A percentile compares a stretch with the other conserved stretches of the same genome.
Conservation (phyloP, 2,329 filamentous ascomycete genomes). For the Proliferodiscus dingleyae region DNA sequence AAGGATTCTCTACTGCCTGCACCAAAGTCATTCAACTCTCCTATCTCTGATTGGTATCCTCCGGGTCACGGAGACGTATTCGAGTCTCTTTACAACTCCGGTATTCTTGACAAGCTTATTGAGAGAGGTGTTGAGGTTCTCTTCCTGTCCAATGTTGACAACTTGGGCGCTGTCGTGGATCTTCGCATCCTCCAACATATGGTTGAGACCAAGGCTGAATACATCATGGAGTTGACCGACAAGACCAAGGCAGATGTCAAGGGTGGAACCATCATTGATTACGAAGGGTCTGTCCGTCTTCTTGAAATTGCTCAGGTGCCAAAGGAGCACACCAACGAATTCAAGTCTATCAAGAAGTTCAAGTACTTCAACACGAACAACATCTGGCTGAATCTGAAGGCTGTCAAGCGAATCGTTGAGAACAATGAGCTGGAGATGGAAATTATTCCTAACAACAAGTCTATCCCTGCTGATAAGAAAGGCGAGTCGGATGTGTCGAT, state of each 20-base stretch:
- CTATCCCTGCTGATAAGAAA: constrained; percentile 98
- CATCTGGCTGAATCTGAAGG: constrained; percentile 98
- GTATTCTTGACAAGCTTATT: constrained; percentile 92
- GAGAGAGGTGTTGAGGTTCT: constrained; percentile 94
- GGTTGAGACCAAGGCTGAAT: constrained; percentile 94
- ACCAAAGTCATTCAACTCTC: constrained; percentile 80
- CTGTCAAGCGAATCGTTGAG: constrained; percentile 98
- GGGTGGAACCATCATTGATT: constrained; percentile 99
- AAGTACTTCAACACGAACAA: constrained; percentile 99
- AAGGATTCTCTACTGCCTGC: constrained; percentile 98
- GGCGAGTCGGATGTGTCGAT: constrained; percentile 97
- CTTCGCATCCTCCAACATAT: constrained; percentile 98
- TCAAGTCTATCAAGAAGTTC: constrained; percentile 99
- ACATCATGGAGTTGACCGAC: constrained; percentile 99
- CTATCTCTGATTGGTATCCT: constrained; percentile 96
- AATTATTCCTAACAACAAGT: constrained; percentile 99
- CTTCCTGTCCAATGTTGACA: constrained; percentile 99
- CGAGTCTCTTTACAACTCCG: constrained; percentile 99
- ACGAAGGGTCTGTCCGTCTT: constrained; percentile 92
- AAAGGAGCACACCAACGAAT: constrained; percentile 99
- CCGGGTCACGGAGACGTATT: constrained; percentile 99
- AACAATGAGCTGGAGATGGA: constrained; percentile 98
- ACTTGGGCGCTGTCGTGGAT: constrained; percentile 95
- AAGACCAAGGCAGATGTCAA: constrained; percentile 99
- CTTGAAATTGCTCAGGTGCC: constrained; percentile 98